Percentiles rank a stretch among this genome's conserved stretches.
phyloP scores from a whole-genome alignment of 2,329 filamentous ascomycete species.

The Xylaria polymorpha region DNA sequence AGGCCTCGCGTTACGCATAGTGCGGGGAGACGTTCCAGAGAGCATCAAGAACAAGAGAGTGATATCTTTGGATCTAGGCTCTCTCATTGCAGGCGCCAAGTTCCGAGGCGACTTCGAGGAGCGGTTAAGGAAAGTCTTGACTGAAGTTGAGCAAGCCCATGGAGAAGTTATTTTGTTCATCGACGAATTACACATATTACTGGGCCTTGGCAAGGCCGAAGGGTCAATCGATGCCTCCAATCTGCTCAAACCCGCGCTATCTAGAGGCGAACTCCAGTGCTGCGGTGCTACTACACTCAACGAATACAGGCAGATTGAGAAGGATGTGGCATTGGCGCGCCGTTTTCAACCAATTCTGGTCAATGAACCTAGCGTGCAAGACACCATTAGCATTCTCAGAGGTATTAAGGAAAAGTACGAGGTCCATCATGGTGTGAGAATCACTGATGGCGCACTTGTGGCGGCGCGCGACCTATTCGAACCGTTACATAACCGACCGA shows the following conservation, averaged over 20 bases:
- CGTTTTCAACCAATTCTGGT: conserved; percentile 95
- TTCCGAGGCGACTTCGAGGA: conserved; percentile 98
- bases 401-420: conserved; percentile 99
- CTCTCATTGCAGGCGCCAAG: conserved; percentile 94
- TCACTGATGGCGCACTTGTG: conserved; percentile 91
- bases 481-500: conserved; percentile 95
- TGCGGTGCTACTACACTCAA: conserved; percentile 93
- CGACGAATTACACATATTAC: conserved; percentile 90
- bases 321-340: conserved; percentile 91
- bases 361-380: conserved; percentile 89
- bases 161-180: conserved; percentile 95
- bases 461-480: conserved; percentile 92
- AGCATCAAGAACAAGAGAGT: conserved; percentile 96
- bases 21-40: conserved; percentile 92
- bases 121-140: conserved; percentile 87
- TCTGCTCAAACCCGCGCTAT: conserved; percentile 91
- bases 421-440: conserved; percentile 94
- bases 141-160: conserved; percentile 88
- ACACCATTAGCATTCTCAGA: conserved; percentile 93
- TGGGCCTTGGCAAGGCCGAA: conserved; percentile 93
- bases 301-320: conserved; percentile 94
- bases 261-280: conserved; percentile 91
- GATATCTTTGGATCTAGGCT: conserved; percentile 86
- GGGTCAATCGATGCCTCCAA: conserved; percentile 98
- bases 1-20: conserved; percentile 88